Conservation (phyloP, 805 yeast species). For the Candida succiphila region DNA sequence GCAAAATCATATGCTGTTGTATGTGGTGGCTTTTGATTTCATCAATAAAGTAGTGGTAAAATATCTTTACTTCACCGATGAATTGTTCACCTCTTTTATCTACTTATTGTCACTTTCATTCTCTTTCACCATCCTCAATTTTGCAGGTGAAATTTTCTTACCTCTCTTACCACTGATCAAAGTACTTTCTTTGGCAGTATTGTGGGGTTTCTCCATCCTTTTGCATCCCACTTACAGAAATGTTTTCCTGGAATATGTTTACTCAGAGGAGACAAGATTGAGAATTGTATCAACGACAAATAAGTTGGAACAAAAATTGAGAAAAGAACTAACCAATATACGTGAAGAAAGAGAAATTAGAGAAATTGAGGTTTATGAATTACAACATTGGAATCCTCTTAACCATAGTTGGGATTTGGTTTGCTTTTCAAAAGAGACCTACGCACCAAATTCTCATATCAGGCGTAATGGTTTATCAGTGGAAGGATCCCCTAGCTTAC, state of each 20-base stretch:
- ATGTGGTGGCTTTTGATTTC: slow-evolving; percentile 53
- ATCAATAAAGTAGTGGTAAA: slow-evolving; percentile 36
- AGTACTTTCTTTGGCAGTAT: slow-evolving; percentile 20
- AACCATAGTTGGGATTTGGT: slow-evolving; percentile 54
- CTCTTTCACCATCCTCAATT: slow-evolving; percentile 13
- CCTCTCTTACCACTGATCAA: slow-evolving; percentile 19
- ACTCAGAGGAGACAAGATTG: slow-evolving; percentile 59
- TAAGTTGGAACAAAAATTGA: slow-evolving; percentile 32
- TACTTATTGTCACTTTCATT: slow-evolving; percentile 23
- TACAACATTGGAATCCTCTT: slow-evolving; percentile 41
- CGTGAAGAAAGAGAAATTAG: slow-evolving; percentile 32
- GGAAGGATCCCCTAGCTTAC: slow-evolving; percentile 19
- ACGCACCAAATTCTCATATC: slow-evolving; percentile 35
- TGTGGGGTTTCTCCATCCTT: slow-evolving; percentile 40
- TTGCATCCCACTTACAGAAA: slow-evolving; percentile 50
- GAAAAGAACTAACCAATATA: slow-evolving; percentile 25
- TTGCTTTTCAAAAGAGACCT: slow-evolving; percentile 48
- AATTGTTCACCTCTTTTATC: slow-evolving; percentile 42
- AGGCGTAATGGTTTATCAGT: slow-evolving; percentile 22
- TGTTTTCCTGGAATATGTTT: slow-evolving; percentile 31
- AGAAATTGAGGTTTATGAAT: slow-evolving; percentile 58
- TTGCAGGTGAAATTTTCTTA: slow-evolving; percentile 15
- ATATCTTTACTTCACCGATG: slow-evolving; percentile 57
- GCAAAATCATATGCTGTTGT: slow-evolving; percentile 69
- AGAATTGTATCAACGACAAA: slow-evolving; percentile 37